Evolutionary conservation across 1,284 basidiomycete genomes (phyloP), one percentile per base, ranked within the genome.

Genomic region (Inonotus hispidus): DNA sequence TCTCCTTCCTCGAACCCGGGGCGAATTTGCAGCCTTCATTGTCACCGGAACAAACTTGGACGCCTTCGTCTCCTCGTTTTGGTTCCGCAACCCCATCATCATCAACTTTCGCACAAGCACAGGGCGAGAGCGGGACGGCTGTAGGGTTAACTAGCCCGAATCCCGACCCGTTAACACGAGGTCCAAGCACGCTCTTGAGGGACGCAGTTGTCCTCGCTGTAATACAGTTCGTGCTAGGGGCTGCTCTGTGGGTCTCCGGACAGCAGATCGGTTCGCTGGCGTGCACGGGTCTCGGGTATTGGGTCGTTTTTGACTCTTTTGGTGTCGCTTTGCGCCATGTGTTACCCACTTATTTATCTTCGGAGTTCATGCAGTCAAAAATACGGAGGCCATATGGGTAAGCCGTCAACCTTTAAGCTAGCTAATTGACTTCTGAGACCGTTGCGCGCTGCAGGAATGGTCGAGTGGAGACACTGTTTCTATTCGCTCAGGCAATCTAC

Each of bases 281-380:
- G 1, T 87, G 91, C 60, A 95, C 95, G 0, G 96, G 93, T 0
- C 73, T 98, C 14, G 96, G 96, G 0, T 99, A 98, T 71, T 90
- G 97, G 81, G 85, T 97, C 32, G 94, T 98, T 0, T 99, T 98
- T 69, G 96, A 99, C 71, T 84, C 93, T 2, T 79, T 93, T 66
- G 93, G 93, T 0, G 81, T 94, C 3, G 83, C 78, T 4, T 68
- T 88, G 19, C 76, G 80, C n/a, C 74, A 77, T 23, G 72, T 88
- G 1, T 68, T 87, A 14, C 82, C 82, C 6, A 74, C 69, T 25
- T 72, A 75, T 62, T 66, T 74, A 53, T 70, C 68, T 21, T 64
- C 66, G 6, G 67, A 69, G 3, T 64, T 65, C 3, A 66, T 64
- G 65, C 69, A 69, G 55, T 62, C 68, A 16, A 73, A 72, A 41